phyloP scores from a whole-genome alignment of 2,329 filamentous ascomycete species.

The Geosmithia morbida region DNA sequence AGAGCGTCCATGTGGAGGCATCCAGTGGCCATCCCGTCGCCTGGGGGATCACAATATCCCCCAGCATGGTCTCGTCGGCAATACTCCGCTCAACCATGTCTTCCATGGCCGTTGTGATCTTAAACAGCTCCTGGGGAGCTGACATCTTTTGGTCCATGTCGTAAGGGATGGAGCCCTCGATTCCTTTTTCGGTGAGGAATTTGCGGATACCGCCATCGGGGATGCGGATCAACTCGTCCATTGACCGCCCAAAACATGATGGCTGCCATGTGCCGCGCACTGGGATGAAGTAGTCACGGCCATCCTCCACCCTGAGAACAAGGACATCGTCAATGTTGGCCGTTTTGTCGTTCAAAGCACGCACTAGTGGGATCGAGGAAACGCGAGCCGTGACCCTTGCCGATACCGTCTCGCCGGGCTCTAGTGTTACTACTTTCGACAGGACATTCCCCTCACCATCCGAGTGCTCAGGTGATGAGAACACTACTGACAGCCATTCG shows the following conservation, averaged over 20 bases:
- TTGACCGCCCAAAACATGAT: slow-evolving; percentile 67
- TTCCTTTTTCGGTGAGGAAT: slow-evolving; percentile 22
- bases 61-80: slow-evolving; percentile 49
- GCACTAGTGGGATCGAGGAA: slow-evolving; percentile 46
- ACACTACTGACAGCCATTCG: slow-evolving; percentile 57
- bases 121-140: slow-evolving; percentile 78
- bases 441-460: slow-evolving; percentile 7
- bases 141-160: slow-evolving; percentile 54
- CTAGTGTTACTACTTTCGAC: slow-evolving; percentile 46
- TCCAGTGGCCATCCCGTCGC: slow-evolving; percentile 49
- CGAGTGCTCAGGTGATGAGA: slow-evolving; percentile 30
- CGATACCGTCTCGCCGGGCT: slow-evolving; percentile 71
- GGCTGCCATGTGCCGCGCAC: slow-evolving; percentile 66
- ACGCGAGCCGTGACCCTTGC: slow-evolving; percentile 57
- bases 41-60: slow-evolving; percentile 33
- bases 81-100: slow-evolving; percentile 38
- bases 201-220: slow-evolving; percentile 65
- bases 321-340: slow-evolving; percentile 68
- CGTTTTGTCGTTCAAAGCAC: slow-evolving; percentile 55
- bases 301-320: slow-evolving; percentile 68
- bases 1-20: slow-evolving; percentile 17
- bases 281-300: slow-evolving; percentile 84
- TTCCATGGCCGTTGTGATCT: slow-evolving; percentile 68
- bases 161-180: slow-evolving; percentile 36
- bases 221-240: slow-evolving; percentile 79